Evolutionary conservation across 2,329 filamentous ascomycete genomes (phyloP).

Genomic region (Fusarium neocosmosporiellum): DNA sequence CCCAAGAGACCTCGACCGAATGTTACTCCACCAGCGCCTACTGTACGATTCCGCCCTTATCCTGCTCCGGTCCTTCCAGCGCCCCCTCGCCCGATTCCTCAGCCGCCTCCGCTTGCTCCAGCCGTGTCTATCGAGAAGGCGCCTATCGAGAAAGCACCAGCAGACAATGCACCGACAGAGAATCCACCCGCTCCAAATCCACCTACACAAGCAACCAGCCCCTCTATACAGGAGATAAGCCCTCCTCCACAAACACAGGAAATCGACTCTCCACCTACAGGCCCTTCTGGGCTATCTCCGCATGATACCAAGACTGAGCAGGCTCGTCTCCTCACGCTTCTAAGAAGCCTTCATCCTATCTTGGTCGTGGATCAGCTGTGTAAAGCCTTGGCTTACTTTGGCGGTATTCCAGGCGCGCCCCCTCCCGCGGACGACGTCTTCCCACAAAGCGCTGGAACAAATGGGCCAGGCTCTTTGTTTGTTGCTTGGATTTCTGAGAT

Average conservation of each 20-base stretch:
- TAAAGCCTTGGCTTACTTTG: constrained; percentile 72
- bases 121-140: not conserved
- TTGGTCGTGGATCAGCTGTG: constrained; percentile 72
- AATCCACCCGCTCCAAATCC: not conserved
- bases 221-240: not conserved
- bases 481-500: constrained; percentile 73
- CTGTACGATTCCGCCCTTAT: constrained; percentile 4
- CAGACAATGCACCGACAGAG: not conserved
- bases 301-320: constrained; percentile 69
- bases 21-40: constrained; percentile 34
- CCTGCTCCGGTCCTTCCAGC: not conserved
- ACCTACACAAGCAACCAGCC: not conserved
- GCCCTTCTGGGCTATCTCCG: constrained; percentile 32
- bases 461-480: constrained; percentile 68
- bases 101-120: constrained; percentile 5
- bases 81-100: not conserved
- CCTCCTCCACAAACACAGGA: not conserved
- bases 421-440: constrained; percentile 64
- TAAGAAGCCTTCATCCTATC: constrained; percentile 66
- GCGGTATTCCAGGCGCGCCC: constrained; percentile 66
- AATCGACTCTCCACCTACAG: constrained; percentile 29
- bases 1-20: constrained; percentile 56
- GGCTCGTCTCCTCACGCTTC: constrained; percentile 66
- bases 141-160: not conserved
- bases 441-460: constrained; percentile 65